Percentiles rank a stretch among this genome's conserved stretches.
These are phyloP conservation scores for Boletales sp. DNA, from an alignment of 768 basidiomycete genomes.

Conservation along the genomic window DNA sequence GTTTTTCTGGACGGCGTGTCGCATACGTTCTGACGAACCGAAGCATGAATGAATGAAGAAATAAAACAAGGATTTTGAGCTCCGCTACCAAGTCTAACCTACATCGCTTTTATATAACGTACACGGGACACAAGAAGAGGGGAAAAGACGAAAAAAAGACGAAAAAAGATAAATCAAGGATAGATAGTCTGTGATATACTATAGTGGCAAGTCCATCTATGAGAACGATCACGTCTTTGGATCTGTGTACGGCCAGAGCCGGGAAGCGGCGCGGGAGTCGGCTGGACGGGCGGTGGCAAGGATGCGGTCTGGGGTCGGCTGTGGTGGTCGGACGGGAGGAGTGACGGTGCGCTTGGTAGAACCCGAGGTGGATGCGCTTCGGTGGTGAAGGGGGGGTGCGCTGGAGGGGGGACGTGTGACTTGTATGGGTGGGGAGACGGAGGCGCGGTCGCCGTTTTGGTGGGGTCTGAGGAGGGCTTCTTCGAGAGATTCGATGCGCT, in stretches of 20 bases:
- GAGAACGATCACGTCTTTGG: conserved; percentile 16
- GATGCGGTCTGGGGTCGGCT: too few relatives aligned
- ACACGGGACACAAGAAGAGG: conserved; percentile 20
- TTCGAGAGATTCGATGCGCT: conserved; percentile 70
- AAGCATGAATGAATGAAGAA: conserved; percentile 6
- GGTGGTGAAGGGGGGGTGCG: conserved; percentile 20
- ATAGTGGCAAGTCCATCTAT: neutral
- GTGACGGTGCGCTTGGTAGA: conserved; percentile 17
- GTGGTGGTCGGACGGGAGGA: conserved; percentile 8
- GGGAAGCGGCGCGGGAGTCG: conserved; percentile 19
- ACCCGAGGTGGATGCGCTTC: conserved; percentile 11
- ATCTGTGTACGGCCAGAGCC: conserved; percentile 15
- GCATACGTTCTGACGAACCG: conserved; percentile 38
- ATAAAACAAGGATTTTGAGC: neutral
- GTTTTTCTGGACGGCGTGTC: conserved; percentile 34
- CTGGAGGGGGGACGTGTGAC: conserved; percentile 45
- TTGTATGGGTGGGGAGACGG: conserved; percentile 48
- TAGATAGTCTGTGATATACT: conserved; percentile 23
- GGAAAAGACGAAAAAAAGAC: too few relatives aligned
- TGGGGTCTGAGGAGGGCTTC: conserved; percentile 35
- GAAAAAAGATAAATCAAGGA: conserved; percentile 25
- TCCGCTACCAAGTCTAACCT: conserved; percentile 12
- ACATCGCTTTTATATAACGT: conserved; percentile 21
- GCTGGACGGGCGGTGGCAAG: conserved; percentile 10
- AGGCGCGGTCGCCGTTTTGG: conserved; percentile 36